These are phyloP conservation scores for Neoboletus brunneissimus DNA, from an alignment of 768 basidiomycete species.

Conservation along the genomic window DNA sequence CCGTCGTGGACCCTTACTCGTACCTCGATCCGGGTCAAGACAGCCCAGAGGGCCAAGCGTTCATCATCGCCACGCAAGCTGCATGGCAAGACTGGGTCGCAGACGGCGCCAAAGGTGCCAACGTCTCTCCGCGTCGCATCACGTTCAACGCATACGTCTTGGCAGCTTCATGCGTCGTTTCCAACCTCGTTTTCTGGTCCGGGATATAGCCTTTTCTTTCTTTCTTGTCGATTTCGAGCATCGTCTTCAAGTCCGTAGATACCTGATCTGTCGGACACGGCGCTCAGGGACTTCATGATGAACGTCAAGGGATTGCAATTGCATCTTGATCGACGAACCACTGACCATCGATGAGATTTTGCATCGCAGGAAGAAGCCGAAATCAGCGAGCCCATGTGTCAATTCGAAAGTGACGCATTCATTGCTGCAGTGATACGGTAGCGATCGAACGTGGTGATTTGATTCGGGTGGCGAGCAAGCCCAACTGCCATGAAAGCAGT, in stretches of 20 bases:
- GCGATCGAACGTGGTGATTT: too few relatives aligned
- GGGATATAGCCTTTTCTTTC: background rate
- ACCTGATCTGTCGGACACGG: too few relatives aligned
- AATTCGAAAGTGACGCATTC: too few relatives aligned
- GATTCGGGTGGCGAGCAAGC: too few relatives aligned
- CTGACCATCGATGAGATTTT: too few relatives aligned
- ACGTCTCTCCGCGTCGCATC: constrained; percentile 19
- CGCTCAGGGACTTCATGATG: too few relatives aligned
- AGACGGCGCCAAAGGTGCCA: constrained; percentile 52
- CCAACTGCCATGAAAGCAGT: too few relatives aligned
- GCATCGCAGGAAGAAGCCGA: too few relatives aligned
- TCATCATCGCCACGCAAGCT: constrained; percentile 70
- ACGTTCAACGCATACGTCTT: background rate
- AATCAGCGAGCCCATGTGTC: too few relatives aligned
- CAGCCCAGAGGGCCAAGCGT: constrained; percentile 79
- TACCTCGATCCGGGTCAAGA: constrained; percentile 45
- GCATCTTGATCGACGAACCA: too few relatives aligned
- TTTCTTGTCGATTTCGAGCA: background rate
- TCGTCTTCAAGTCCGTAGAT: background rate
- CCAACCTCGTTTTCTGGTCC: background rate
- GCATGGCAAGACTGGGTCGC: constrained; percentile 75
- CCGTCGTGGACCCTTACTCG: constrained; percentile 71
- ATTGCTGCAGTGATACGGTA: too few relatives aligned
- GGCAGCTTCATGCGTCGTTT: background rate
- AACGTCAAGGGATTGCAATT: too few relatives aligned